A percentile compares a stretch with the other conserved stretches of the same genome.
These are phyloP conservation scores for Aspergillus sclerotiicarbonarius DNA, from an alignment of 495 filamentous ascomycete species.

Conservation along the genomic window DNA sequence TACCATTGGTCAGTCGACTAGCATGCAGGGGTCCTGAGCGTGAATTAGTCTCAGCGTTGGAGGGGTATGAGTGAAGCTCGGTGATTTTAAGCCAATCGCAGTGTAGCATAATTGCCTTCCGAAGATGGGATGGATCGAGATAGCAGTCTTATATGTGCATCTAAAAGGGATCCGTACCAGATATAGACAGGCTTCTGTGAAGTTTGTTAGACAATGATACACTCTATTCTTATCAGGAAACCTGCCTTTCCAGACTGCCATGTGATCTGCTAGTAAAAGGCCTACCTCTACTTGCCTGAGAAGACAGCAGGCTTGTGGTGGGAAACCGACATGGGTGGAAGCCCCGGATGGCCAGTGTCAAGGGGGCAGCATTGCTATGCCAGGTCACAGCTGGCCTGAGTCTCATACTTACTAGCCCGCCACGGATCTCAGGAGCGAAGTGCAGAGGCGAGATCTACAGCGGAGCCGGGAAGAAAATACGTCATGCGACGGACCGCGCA, in stretches of 20 bases:
- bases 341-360: constrained; percentile 6
- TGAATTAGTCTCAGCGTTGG: background rate
- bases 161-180: constrained; percentile 6
- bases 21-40: background rate
- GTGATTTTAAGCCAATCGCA: background rate
- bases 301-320: background rate
- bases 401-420: constrained; percentile 11
- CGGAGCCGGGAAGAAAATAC: constrained; percentile 11
- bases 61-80: background rate
- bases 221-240: background rate
- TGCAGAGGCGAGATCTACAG: background rate
- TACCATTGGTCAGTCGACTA: background rate
- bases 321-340: background rate
- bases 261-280: constrained; percentile 3
- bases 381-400: background rate
- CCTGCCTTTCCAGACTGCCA: constrained; percentile 16
- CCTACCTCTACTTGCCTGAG: background rate
- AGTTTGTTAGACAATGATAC: background rate
- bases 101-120: background rate
- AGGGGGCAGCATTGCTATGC: constrained; percentile 9
- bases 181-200: constrained; percentile 10
- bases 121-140: background rate
- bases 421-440: background rate
- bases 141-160: background rate
- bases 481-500: constrained; percentile 15